Percentiles rank a stretch among this genome's conserved stretches.
Conservation (phyloP, 768 basidiomycete genomes). For the Macrolepiota albuminosa region DNA sequence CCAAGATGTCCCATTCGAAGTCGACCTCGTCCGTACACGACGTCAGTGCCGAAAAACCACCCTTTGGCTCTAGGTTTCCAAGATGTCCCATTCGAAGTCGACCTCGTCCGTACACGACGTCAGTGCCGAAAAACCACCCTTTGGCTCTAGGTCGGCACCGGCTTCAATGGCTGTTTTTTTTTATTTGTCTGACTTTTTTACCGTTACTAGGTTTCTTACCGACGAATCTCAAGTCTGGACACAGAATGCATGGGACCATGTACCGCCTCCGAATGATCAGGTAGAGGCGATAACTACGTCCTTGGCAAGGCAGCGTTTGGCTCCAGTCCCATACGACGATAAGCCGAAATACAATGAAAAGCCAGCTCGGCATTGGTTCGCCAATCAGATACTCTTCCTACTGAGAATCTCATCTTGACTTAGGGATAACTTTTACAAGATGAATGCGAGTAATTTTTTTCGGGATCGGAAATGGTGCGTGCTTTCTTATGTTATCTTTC, state of each 20-base stretch:
- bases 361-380: conserved; percentile 69
- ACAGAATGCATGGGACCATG: conserved; percentile 92
- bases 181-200: background rate
- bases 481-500: background rate
- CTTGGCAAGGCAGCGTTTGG: conserved; percentile 60
- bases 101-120: conserved; percentile 69
- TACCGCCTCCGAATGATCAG: conserved; percentile 80
- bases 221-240: conserved; percentile 73
- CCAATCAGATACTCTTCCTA: background rate
- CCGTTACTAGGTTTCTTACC: conserved; percentile 54
- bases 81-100: conserved; percentile 24
- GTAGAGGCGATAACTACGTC: conserved; percentile 65
- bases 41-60: conserved; percentile 47
- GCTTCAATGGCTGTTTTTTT: background rate
- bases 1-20: conserved; percentile 19
- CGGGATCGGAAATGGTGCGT: conserved; percentile 83
- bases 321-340: conserved; percentile 73
- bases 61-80: conserved; percentile 75
- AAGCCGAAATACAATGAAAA: conserved; percentile 68
- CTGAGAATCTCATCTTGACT: conserved; percentile 14
- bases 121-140: conserved; percentile 51
- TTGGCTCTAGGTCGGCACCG: conserved; percentile 57
- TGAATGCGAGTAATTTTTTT: conserved; percentile 86
- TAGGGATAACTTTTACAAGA: conserved; percentile 94
- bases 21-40: conserved; percentile 66